Evolutionary conservation across 1,139 yeast genomes (phyloP).

Genomic region (Saccharomyces hybrid): DNA sequence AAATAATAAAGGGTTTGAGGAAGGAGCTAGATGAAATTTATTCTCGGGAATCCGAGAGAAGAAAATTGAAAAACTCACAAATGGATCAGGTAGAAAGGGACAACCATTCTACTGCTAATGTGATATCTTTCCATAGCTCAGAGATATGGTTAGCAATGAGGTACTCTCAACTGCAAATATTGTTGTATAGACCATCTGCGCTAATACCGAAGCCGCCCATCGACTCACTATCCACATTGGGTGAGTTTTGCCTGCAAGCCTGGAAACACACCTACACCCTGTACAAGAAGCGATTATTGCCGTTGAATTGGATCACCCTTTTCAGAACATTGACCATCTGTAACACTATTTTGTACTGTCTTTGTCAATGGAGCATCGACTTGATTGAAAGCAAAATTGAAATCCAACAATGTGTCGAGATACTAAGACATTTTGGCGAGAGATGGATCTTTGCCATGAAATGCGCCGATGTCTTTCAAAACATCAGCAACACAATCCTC

Average conservation of each 20-base stretch:
- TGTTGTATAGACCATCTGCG: conserved; percentile 43
- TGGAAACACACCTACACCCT: conserved; percentile 38
- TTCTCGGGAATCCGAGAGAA: conserved; percentile 19
- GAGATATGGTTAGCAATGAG: conserved; percentile 42
- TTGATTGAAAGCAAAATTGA: conserved; percentile 39
- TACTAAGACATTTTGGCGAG: conserved; percentile 39
- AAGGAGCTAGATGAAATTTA: conserved; percentile 40
- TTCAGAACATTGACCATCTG: conserved; percentile 41
- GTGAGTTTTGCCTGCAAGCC: conserved; percentile 38
- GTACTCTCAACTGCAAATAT: conserved; percentile 39
- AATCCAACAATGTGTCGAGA: conserved; percentile 40
- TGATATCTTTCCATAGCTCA: conserved; percentile 36
- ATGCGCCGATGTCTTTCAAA: conserved; percentile 39
- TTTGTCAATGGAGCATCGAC: conserved; percentile 42
- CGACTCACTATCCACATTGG: conserved; percentile 34
- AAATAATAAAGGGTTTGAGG: conserved; percentile 32
- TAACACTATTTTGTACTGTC: conserved; percentile 40
- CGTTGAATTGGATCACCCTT: conserved; percentile 44
- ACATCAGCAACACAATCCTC: conserved; percentile 36
- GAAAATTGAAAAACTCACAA: conserved; percentile 17
- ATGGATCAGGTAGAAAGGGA: conserved; percentile 6
- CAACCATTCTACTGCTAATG: conserved; percentile 8
- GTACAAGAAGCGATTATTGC: conserved; percentile 38
- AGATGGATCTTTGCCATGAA: conserved; percentile 42
- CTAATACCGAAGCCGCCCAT: conserved; percentile 39